These are phyloP conservation scores for Cyberlindnera saturnus DNA, from an alignment of 805 yeast genomes.

Conservation along the genomic window DNA sequence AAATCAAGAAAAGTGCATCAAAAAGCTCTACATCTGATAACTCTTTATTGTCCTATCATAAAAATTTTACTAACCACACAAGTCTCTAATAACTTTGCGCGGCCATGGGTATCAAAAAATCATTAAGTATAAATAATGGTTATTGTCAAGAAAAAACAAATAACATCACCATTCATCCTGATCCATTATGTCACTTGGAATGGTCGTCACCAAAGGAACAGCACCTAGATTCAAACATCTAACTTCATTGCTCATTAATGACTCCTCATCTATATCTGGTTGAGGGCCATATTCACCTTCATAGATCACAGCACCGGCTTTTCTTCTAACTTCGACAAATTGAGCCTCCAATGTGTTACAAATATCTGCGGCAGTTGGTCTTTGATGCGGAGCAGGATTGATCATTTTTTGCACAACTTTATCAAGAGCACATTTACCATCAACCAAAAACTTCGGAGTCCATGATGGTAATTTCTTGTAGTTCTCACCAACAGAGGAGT, in stretches of 20 bases:
- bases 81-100: not conserved
- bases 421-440: constrained; percentile 69
- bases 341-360: constrained; percentile 66
- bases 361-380: constrained; percentile 80
- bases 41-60: too few relatives aligned
- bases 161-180: constrained; percentile 16
- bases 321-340: constrained; percentile 71
- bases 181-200: constrained; percentile 18
- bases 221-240: constrained; percentile 17
- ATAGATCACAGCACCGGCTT: constrained; percentile 89
- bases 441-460: constrained; percentile 82
- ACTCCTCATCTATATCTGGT: constrained; percentile 36
- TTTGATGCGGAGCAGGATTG: constrained; percentile 67
- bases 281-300: constrained; percentile 94
- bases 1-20: too few relatives aligned
- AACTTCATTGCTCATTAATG: constrained; percentile 15
- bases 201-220: constrained; percentile 11
- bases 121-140: too few relatives aligned
- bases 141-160: not conserved
- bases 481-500: constrained; percentile 20
- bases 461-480: constrained; percentile 54
- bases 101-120: not conserved
- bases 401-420: constrained; percentile 83
- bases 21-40: too few relatives aligned
- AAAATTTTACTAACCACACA: too few relatives aligned